Base-by-base conservation (phyloP, 2,329 filamentous ascomycete genomes). In the Beauveria sp. region DNA sequence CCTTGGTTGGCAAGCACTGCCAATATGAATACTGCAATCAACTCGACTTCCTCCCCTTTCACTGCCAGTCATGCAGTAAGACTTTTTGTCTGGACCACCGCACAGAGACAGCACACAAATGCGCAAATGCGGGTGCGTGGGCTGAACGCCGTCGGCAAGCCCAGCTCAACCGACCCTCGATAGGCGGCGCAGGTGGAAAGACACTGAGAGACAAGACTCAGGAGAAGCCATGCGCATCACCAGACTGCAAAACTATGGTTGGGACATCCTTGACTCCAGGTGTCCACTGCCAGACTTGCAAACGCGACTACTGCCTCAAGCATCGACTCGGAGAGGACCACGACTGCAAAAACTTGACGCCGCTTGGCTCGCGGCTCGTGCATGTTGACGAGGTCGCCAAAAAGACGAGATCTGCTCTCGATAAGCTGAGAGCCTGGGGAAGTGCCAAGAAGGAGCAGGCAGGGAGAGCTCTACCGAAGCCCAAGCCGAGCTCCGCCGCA, bases 1-100 rank as follows among this genome's bases (percentile, higher is more conserved):
- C 90, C 69, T 84, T 93, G 26, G 88, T 98, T 68, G 95, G 95
- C 74, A 85, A 85, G 64, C 93, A 97, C 79, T 99, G 95, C 82
- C 86, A 97, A 74, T 88, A 90, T 76, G 80, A 88, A 66, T 96
- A 91, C 80, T 99, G 95, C 81, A 89, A 93, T 72, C 90, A 95
- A 72, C 89, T 98, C 63, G 95, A 98, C 76, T 98, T 99, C 74
- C 85, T 99, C 5, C 95, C 95, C 4, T 98, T 98, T 75, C 83
- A 86, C 71, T 99, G 95, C 78, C 90, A 96, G 72, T 95, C 90
- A 67, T 99, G 95, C 77, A 83, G 74, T 65, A 83, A 85, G 62
- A 93, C 89, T 18, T 99, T 87, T 78, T 99, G 96, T 74, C 88
- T 96, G 66, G 93, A 98, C 72, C 95, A 99, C 80, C 90, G 93